These are phyloP conservation scores for Lodderomyces beijingensis DNA, from an alignment of 1,139 yeast species.

Conservation along the genomic window DNA sequence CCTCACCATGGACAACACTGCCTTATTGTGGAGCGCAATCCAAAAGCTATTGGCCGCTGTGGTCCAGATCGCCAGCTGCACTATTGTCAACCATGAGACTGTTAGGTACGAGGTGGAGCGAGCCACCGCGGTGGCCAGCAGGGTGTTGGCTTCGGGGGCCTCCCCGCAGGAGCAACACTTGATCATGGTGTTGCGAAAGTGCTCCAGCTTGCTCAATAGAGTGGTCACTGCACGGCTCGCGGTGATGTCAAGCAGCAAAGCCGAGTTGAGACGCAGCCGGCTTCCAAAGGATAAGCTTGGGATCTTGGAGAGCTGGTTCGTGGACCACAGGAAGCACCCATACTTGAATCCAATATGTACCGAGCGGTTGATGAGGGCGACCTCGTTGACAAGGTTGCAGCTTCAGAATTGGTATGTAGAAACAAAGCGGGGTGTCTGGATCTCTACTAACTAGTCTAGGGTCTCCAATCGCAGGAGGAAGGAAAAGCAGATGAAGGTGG, in stretches of 20 bases:
- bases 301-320: constrained; percentile 1
- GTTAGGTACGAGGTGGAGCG: neutral
- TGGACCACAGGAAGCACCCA: neutral
- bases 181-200: neutral
- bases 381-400: neutral
- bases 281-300: neutral
- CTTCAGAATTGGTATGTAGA: neutral
- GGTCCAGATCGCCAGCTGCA: neutral
- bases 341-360: neutral
- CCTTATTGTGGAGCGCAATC: neutral
- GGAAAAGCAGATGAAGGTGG: neutral
- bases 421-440: constrained; percentile 1
- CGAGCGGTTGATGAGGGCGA: neutral
- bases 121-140: neutral
- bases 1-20: constrained; percentile 75
- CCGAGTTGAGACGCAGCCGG: neutral
- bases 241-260: neutral
- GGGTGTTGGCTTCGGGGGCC: no score
- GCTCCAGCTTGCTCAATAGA: no score
- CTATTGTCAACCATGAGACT: neutral
- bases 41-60: neutral
- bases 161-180: neutral
- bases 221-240: no score
- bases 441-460: neutral
- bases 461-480: no score